These are phyloP conservation scores for Trichosporon coremiiforme DNA, from an alignment of 1,284 basidiomycete species.

Conservation along the genomic window DNA sequence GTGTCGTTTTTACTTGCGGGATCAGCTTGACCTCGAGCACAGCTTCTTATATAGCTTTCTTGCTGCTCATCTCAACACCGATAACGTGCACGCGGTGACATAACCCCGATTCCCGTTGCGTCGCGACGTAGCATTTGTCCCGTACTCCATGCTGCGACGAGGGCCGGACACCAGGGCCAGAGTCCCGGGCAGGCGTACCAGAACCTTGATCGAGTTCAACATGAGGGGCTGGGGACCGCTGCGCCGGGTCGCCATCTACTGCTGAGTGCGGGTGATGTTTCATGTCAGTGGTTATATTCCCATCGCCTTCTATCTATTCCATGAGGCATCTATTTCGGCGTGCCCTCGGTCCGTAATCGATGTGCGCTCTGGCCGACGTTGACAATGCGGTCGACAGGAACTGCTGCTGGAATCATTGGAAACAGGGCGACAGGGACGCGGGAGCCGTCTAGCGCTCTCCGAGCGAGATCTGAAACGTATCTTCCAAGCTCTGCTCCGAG, in stretches of 20 bases:
- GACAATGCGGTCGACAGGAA: neutral
- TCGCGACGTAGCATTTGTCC: neutral
- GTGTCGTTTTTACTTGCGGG: neutral
- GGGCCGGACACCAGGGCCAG: neutral
- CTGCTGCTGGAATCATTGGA: neutral
- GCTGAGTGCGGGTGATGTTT: conserved; percentile 5
- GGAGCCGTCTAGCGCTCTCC: neutral
- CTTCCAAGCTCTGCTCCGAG: neutral
- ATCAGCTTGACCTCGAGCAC: neutral
- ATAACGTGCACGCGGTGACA: neutral
- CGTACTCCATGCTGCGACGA: neutral
- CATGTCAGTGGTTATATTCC: neutral
- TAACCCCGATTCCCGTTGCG: neutral
- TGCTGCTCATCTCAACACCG: neutral
- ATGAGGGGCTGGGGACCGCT: neutral
- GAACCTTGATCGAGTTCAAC: neutral
- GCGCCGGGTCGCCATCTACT: neutral
- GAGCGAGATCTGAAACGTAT: conserved; percentile 11
- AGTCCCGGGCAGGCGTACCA: neutral
- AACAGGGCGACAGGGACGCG: neutral
- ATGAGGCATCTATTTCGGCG: neutral
- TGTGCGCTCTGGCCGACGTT: neutral
- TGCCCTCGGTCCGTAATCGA: too few species aligned
- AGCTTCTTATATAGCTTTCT: conserved; percentile 3
- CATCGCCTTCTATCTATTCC: neutral